phyloP scores from a whole-genome alignment of 2,329 filamentous ascomycete species.

The Didymella pinodella region DNA sequence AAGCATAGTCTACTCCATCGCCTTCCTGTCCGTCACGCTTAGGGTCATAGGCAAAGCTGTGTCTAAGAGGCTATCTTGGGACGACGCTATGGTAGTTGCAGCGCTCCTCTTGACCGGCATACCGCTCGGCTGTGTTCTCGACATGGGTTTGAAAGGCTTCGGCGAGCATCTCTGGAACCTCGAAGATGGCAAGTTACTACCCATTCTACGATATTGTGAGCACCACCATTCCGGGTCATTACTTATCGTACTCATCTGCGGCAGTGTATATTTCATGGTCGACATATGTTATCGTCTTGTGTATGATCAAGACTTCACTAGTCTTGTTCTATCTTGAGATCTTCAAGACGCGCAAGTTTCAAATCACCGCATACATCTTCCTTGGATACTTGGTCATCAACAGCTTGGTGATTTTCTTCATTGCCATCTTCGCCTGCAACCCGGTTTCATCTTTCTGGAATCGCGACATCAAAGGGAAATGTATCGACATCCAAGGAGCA shows the following conservation, averaged over 20 bases:
- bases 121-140: conserved; percentile 27
- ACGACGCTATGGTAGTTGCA: conserved; percentile 25
- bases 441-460: conserved; percentile 41
- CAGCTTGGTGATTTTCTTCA: conserved; percentile 26
- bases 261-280: conserved; percentile 26
- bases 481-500: conserved; percentile 30
- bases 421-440: conserved; percentile 36
- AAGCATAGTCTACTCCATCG: conserved; percentile 25
- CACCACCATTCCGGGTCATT: neutral
- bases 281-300: conserved; percentile 32
- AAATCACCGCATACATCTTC: conserved; percentile 27
- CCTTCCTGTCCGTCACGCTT: conserved; percentile 22
- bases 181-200: conserved; percentile 23
- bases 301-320: conserved; percentile 38
- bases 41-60: conserved; percentile 24
- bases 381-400: conserved; percentile 29
- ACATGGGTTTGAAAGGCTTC: conserved; percentile 33
- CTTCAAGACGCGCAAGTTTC: conserved; percentile 31
- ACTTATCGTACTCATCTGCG: neutral
- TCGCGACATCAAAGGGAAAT: conserved; percentile 36
- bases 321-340: conserved; percentile 42
- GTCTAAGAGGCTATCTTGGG: conserved; percentile 24
- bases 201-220: conserved; percentile 28
- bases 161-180: conserved; percentile 39
- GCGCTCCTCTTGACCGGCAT: conserved; percentile 17